Base-by-base conservation (phyloP, 2,329 filamentous ascomycete genomes). In the Colletotrichum costaricense region DNA sequence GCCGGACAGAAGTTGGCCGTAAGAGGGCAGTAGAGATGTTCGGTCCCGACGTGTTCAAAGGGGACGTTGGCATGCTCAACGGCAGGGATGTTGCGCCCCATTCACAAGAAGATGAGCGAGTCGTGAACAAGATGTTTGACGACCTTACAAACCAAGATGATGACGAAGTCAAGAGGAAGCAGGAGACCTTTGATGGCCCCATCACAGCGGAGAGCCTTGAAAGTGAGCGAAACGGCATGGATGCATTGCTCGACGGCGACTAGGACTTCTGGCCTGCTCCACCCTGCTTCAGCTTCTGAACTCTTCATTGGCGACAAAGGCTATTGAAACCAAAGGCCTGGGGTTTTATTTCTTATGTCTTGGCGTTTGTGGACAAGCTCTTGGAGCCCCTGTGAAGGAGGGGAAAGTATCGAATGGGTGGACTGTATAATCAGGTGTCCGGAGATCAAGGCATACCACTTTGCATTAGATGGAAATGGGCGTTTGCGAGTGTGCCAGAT, bases 61-160 rank as follows among this genome's bases (percentile, higher is more conserved):
- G 71, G 8, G 74, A 75, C 24, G 74, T 72, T 30, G 73, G 69
- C 33, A 73, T 73, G 64, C n/a, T 74, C 26, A 54, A 68, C 46
- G 63, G 62, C 54, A 69, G 76, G 24, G 75, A 80, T 19, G 68
- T 67, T 33, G 63, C 52, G 6, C 62, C 63, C 7, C 76, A 74
- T 24, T 77, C 75, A 2, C 79, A 82, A 5, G 85, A 86, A 46
- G 86, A 87, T 22, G 83, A 84, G 28, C 84, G 83, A 56, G 87
- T 86, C 30, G 87, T 88, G 4, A 86, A 89, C 69, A 86, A 86
- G 75, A 89, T 90, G 86, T 89, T 90, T 77, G 83, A 86, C 57
- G 88, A 89, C 56, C 84, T 90, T 75, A 88, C 87, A 4, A 88
- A 89, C 71, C 84, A 87, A 69, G 86, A 88, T 19, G 86, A 88